Percentiles rank a stretch among this genome's conserved stretches.
Conservation (phyloP, 345 rosid species). For the Hirschfeldia incana region DNA sequence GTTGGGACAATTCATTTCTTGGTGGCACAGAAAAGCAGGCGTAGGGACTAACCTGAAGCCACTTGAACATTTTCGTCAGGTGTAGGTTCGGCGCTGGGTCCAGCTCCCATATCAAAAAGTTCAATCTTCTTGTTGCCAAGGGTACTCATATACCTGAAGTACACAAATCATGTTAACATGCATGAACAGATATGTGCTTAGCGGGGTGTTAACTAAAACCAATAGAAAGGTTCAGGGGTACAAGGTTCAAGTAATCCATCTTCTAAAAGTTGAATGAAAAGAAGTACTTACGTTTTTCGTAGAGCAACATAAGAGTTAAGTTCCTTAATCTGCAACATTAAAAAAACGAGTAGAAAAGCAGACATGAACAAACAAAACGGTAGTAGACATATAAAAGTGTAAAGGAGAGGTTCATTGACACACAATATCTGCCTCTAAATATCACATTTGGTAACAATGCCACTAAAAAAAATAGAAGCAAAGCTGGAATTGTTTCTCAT, state of each 20-base stretch:
- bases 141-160: conserved; percentile 73
- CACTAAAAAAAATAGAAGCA: neutral
- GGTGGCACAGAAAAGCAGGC: conserved; percentile 1
- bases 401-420: neutral
- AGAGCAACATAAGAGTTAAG: conserved; percentile 87
- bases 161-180: conserved; percentile 25
- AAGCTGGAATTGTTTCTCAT: too few species aligned
- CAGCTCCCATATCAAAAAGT: conserved; percentile 91
- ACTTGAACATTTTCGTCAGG: conserved; percentile 84
- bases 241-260: neutral
- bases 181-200: neutral
- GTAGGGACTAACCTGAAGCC: conserved; percentile 70
- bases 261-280: neutral
- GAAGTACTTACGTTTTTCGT: conserved; percentile 80
- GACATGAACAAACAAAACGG: conserved; percentile 8
- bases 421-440: neutral
- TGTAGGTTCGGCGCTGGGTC: conserved; percentile 75
- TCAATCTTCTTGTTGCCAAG: conserved; percentile 92
- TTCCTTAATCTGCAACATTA: conserved; percentile 78
- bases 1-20: neutral
- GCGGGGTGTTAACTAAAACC: neutral
- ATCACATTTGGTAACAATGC: neutral
- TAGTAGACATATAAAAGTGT: neutral
- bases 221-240: neutral
- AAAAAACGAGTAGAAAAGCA: neutral